Percentiles rank a stretch among this genome's conserved stretches.
phyloP scores from a whole-genome alignment of 495 filamentous ascomycete genomes.

The Massariosphaeria phaeospora region DNA sequence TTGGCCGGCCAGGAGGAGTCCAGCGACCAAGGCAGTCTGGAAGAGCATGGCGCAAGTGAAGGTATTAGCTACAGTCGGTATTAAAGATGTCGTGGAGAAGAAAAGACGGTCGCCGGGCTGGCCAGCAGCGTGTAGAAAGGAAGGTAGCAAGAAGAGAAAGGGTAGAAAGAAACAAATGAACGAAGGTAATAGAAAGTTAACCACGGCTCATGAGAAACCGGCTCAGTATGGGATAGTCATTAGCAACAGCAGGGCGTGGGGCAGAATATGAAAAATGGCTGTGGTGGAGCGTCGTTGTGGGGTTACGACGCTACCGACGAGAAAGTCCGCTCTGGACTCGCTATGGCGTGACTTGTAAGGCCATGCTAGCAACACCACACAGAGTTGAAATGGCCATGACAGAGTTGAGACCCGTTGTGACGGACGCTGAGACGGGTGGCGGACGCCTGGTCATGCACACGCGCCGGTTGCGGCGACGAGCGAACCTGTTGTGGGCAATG shows the following conservation, averaged over 20 bases:
- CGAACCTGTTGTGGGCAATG: background rate
- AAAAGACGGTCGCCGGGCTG: slow-evolving; percentile 22
- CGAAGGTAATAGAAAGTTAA: slow-evolving; percentile 23
- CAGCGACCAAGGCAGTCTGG: slow-evolving; percentile 19
- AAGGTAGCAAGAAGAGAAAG: slow-evolving; percentile 25
- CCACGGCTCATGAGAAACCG: slow-evolving; percentile 26
- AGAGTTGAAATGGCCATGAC: background rate
- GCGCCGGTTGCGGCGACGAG: background rate
- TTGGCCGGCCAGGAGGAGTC: slow-evolving; percentile 27
- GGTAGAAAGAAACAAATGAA: slow-evolving; percentile 27
- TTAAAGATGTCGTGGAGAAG: slow-evolving; percentile 26
- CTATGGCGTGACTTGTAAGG: slow-evolving; percentile 21
- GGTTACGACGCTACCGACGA: slow-evolving; percentile 15
- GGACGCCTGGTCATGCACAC: slow-evolving; percentile 8
- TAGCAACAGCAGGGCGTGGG: slow-evolving; percentile 7
- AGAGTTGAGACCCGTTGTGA: slow-evolving; percentile 15
- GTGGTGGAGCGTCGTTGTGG: background rate
- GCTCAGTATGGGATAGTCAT: slow-evolving; percentile 24
- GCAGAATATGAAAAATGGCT: slow-evolving; percentile 9
- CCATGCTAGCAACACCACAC: slow-evolving; percentile 18
- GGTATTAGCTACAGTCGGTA: slow-evolving; percentile 24
- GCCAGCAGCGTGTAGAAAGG: slow-evolving; percentile 30
- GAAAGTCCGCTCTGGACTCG: slow-evolving; percentile 4
- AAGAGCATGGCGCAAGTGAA: slow-evolving; percentile 19
- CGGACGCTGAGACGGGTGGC: slow-evolving; percentile 21